phyloP scores from a whole-genome alignment of 345 rosid genomes.

The Streptanthus diversifolius region DNA sequence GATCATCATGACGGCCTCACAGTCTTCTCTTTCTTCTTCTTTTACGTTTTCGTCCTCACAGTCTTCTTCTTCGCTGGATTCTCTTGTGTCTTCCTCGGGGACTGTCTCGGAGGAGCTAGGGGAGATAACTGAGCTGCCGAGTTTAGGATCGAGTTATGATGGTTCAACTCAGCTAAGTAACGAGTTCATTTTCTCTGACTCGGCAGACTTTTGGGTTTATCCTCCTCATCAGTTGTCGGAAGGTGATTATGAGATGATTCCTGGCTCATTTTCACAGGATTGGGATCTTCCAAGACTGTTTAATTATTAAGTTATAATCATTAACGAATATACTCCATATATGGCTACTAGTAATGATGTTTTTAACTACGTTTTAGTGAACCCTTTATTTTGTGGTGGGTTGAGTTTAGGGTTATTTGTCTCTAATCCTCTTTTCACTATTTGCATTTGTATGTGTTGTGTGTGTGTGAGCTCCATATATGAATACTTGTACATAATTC shows the following conservation, averaged over 20 bases:
- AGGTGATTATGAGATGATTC: constrained; percentile 36
- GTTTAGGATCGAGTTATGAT: constrained; percentile 54
- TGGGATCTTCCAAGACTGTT: constrained; percentile 32
- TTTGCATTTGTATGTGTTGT: background rate
- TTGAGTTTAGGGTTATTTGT: constrained; percentile 27
- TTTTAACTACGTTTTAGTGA: constrained; percentile 21
- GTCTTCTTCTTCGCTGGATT: constrained; percentile 41
- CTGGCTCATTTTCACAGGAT: constrained; percentile 15
- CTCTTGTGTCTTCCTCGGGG: constrained; percentile 40
- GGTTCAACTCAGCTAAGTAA: constrained; percentile 35
- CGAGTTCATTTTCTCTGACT: constrained; percentile 51
- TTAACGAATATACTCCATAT: background rate
- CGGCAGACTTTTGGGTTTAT: constrained; percentile 41
- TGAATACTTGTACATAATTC: constrained; percentile 30
- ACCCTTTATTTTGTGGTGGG: constrained; percentile 32
- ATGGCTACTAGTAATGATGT: constrained; percentile 8
- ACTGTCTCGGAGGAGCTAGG: constrained; percentile 57
- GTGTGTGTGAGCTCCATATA: background rate
- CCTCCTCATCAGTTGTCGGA: constrained; percentile 46
- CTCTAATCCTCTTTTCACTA: background rate
- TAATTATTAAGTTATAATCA: constrained; percentile 15
- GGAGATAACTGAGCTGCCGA: constrained; percentile 80
- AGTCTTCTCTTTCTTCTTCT: constrained; percentile 35
- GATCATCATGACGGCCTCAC: constrained; percentile 28
- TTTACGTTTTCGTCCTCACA: constrained; percentile 26